Evolutionary conservation across 768 basidiomycete species (phyloP), one percentile per base, ranked within the genome.

Genomic region (Pulveroboletus sp.): DNA sequence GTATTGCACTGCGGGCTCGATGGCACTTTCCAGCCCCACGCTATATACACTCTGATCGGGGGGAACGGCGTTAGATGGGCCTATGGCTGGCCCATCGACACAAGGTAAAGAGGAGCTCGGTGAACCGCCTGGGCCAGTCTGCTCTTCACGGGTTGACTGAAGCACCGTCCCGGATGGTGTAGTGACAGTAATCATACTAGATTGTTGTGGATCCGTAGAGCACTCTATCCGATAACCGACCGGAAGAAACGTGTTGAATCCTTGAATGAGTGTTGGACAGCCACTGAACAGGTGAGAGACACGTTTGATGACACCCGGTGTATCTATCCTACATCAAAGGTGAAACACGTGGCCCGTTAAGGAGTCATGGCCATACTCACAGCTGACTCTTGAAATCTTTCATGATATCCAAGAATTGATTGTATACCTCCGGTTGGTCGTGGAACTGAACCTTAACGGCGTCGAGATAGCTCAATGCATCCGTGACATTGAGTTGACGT

Each of bases 181-280:
- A 0, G 85, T 89, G 31, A 90, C 87, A 1, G 84, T 89, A 61
- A 90, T 88, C 57, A 77, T 74, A 31, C 80, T 77, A 31, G 77
- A 70, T 49, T 84, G 79, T n/a, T 78, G 73, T n/a, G 77, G 69
- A 58, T 88, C 83, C 30, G 71, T 72, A 13, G 78, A 78, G 57
- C 83, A 86, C 57, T 95, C 92, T 66, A 99, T 97, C 42, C 89
- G 84, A 64, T 97, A 99, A 14, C 95, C 95, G 18, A 81, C 78
- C 4, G 95, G 95, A 10, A 99, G 79, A 71, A 98, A 99, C 0
- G 93, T 96, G 71, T 97, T 98, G 78, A 99, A 99, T 9, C 94
- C 94, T 68, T 95, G 92, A 40, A 99, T 97, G 53, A 99, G 86
- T 6, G 74, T 65, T 0, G 91, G 90, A 61, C 96, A 92, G 2